phyloP scores from a whole-genome alignment of 331 rosid genomes.

The Spiraea crenata region DNA sequence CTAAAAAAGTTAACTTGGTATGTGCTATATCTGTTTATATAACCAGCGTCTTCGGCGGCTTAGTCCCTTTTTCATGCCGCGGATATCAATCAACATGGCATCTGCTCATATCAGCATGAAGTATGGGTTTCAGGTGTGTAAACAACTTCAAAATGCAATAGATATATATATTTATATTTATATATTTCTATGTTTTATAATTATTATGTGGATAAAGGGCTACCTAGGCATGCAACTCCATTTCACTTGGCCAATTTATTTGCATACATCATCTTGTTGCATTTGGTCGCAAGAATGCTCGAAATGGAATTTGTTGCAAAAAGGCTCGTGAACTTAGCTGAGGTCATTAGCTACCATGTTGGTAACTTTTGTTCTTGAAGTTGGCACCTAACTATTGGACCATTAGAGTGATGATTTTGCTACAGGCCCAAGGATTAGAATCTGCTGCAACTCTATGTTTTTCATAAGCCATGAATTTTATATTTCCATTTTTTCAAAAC shows the following conservation, averaged over 20 bases:
- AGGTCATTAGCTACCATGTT: slow-evolving; percentile 1
- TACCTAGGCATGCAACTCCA: not conserved
- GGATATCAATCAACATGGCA: slow-evolving; percentile 94
- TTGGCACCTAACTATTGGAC: not conserved
- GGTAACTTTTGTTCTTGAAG: not conserved
- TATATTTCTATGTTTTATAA: slow-evolving; percentile 7
- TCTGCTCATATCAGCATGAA: slow-evolving; percentile 98
- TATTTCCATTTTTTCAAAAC: not conserved
- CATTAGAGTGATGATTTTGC: not conserved
- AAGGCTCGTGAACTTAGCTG: not conserved
- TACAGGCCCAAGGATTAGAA: not conserved
- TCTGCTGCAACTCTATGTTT: not conserved
- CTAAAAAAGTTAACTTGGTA: slow-evolving; percentile 6
- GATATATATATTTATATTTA: slow-evolving; percentile 20
- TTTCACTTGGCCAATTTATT: not conserved
- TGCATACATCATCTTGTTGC: not conserved
- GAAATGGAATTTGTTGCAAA: too few species aligned
- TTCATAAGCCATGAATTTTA: not conserved
- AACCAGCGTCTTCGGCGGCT: slow-evolving; percentile 85
- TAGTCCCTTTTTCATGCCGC: slow-evolving; percentile 94
- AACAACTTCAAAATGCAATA: slow-evolving; percentile 11
- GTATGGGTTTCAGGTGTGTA: slow-evolving; percentile 83
- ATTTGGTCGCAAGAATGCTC: not conserved
- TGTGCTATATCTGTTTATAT: not conserved
- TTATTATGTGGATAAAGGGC: not conserved